Evolutionary conservation across 2,329 filamentous ascomycete species (phyloP), one percentile per base, ranked within the genome.

Genomic region (Fusarium anguioides): DNA sequence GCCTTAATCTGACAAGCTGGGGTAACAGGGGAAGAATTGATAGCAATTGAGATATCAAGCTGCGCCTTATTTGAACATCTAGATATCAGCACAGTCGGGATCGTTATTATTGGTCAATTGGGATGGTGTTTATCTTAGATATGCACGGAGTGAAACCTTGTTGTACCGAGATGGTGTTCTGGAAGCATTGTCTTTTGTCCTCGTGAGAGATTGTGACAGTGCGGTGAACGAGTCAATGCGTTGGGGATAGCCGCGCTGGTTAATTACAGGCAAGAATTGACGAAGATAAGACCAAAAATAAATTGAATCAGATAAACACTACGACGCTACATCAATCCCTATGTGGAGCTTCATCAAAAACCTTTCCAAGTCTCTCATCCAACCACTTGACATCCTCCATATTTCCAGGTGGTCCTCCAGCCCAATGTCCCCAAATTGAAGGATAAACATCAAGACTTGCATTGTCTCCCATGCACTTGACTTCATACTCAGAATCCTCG

Each of bases 401-500:
- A 67, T 86, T 91, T n/a, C 89, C 83, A 0, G 91, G 91, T 6
- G 91, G 91, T 3, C 91, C 91, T 14, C 87, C 88, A 17, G 87
- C 87, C 87, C 87, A 81, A 41, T 82, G 80, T 0, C 80, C 80
- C 79, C 79, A 82, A 18, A 82, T 77, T 0, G 80, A 81, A 0
- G 80, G 80, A 37, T 79, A 78, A 0, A 78, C 67, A 35, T 80
- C 71, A 11, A 79, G 74, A 35, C 75, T 75, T 1, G 76, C 79
- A 26, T 77, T 61, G 0, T 71, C 74, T 0, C 70, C 52, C 80
- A 82, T 82, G 37, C 73, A 76, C 20, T 85, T 45, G 75, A 94
- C 89, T 72, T 96, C 92, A 55, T 89, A 88, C 71, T 91, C 86
- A 0, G 90, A 93, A 68, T 94, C 92, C 71, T 94, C 91, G 0